Evolutionary conservation across 768 basidiomycete genomes (phyloP).

Genomic region (Agaricus subrufescens): DNA sequence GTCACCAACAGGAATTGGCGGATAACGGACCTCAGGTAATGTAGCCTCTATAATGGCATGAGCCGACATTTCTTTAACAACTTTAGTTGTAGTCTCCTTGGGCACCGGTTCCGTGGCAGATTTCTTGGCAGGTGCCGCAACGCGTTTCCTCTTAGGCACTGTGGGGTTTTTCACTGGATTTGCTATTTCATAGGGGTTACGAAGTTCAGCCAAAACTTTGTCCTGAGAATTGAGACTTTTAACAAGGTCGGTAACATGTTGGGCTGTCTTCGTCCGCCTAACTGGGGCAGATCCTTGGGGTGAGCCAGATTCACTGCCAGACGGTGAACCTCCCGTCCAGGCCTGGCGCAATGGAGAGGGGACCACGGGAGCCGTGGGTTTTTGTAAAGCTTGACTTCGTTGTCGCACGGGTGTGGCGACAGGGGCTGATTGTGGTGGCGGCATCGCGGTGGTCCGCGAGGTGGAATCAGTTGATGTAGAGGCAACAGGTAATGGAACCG

Average conservation of each 20-base stretch:
- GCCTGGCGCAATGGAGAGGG: conserved; percentile 76
- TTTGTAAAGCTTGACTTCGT: conserved; percentile 36
- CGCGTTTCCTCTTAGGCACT: conserved; percentile 37
- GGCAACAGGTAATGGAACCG: conserved; percentile 31
- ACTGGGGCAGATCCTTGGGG: conserved; percentile 10
- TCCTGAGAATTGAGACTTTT: conserved; percentile 65
- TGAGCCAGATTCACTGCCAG: conserved; percentile 4
- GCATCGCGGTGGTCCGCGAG: conserved; percentile 20
- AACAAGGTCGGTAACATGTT: conserved; percentile 64
- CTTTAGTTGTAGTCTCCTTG: conserved; percentile 23
- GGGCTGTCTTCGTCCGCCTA: conserved; percentile 62
- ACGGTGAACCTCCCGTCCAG: conserved; percentile 46
- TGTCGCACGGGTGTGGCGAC: conserved; percentile 29
- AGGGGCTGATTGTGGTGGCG: conserved; percentile 15
- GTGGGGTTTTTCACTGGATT: conserved; percentile 55
- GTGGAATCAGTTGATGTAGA: conserved; percentile 19
- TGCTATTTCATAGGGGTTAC: conserved; percentile 75
- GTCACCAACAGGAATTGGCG: not conserved
- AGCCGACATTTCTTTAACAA: conserved; percentile 37
- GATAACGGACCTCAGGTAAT: conserved; percentile 54
- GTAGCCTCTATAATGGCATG: conserved; percentile 77
- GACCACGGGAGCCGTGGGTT: conserved; percentile 56
- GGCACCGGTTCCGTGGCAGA: conserved; percentile 22
- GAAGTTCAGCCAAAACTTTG: conserved; percentile 39
- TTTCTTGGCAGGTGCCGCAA: conserved; percentile 33